A percentile compares a stretch with the other conserved stretches of the same genome.
phyloP scores from a whole-genome alignment of 2,329 filamentous ascomycete species.

The Paraconiothyrium brasiliense region DNA sequence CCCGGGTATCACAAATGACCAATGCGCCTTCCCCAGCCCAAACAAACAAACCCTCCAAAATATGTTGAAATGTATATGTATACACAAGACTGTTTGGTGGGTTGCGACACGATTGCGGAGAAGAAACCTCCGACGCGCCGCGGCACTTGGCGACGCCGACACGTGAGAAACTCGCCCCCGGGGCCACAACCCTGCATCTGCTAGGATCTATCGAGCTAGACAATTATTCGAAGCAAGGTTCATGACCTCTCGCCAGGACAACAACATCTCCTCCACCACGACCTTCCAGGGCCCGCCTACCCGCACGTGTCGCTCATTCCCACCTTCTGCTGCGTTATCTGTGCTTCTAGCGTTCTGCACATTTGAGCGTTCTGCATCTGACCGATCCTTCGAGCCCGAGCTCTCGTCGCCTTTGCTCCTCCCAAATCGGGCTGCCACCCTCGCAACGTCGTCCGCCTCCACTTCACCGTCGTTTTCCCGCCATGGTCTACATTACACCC shows the following conservation, averaged over 20 bases:
- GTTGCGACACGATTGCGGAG: slow-evolving; percentile 6
- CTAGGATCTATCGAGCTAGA: slow-evolving; percentile 28
- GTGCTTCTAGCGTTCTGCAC: slow-evolving; percentile 3
- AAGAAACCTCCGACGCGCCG: slow-evolving; percentile 13
- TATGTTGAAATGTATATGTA: neutral
- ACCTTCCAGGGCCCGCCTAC: slow-evolving; percentile 3
- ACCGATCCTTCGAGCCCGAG: slow-evolving; percentile 12
- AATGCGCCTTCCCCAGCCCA: slow-evolving; percentile 9
- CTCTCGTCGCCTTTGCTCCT: slow-evolving; percentile 23
- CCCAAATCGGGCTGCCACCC: slow-evolving; percentile 16
- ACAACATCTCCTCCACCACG: slow-evolving; percentile 21
- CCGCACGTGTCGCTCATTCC: slow-evolving; percentile 15
- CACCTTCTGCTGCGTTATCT: neutral
- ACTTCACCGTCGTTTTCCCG: slow-evolving; percentile 26
- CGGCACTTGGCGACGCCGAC: slow-evolving; percentile 24
- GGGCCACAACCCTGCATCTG: slow-evolving; percentile 5
- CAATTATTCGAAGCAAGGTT: slow-evolving; percentile 29
- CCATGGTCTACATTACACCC: slow-evolving; percentile 50
- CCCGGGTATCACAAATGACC: slow-evolving; percentile 3
- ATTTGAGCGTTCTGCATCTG: neutral
- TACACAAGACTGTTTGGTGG: slow-evolving; percentile 3
- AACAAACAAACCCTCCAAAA: neutral
- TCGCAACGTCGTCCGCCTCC: slow-evolving; percentile 15
- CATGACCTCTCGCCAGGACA: slow-evolving; percentile 19
- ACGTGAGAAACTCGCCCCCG: slow-evolving; percentile 24